Evolutionary conservation across 768 basidiomycete genomes (phyloP).

Genomic region (Lentinula aciculospora): DNA sequence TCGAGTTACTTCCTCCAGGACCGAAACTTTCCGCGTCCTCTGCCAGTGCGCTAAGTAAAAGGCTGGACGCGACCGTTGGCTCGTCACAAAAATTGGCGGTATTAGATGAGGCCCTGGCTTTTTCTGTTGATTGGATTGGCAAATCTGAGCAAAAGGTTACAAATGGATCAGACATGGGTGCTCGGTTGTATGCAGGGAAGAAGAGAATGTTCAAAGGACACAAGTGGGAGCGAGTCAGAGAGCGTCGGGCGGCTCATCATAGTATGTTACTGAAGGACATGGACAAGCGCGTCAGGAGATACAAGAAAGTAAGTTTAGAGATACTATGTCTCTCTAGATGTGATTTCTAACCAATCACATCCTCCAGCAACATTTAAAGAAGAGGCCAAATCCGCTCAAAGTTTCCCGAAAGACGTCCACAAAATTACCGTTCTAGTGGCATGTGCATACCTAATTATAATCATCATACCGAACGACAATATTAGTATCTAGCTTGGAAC

Average conservation of each 20-base stretch:
- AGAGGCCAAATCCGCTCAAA: slow-evolving; percentile 54
- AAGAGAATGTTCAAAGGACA: slow-evolving; percentile 94
- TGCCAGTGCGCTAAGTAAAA: neutral
- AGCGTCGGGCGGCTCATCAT: slow-evolving; percentile 40
- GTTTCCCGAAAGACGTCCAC: slow-evolving; percentile 42
- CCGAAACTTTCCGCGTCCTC: slow-evolving; percentile 40
- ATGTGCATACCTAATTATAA: neutral
- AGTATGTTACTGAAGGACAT: slow-evolving; percentile 63
- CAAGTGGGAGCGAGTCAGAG: slow-evolving; percentile 67
- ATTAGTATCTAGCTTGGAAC: neutral
- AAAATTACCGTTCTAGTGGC: slow-evolving; percentile 55
- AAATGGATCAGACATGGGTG: slow-evolving; percentile 49
- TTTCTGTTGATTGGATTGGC: slow-evolving; percentile 35
- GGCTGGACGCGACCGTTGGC: neutral
- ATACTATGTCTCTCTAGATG: neutral
- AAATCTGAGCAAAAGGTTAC: slow-evolving; percentile 31
- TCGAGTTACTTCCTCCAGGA: slow-evolving; percentile 64
- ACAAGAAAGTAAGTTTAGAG: slow-evolving; percentile 51
- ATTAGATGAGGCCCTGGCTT: slow-evolving; percentile 15
- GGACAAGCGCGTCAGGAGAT: slow-evolving; percentile 57
- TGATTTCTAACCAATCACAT: slow-evolving; percentile 4
- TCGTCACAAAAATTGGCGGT: neutral
- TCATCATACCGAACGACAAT: neutral
- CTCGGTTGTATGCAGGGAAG: slow-evolving; percentile 67
- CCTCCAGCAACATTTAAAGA: slow-evolving; percentile 41